Percentiles rank a stretch among this genome's conserved stretches.
phyloP scores from a whole-genome alignment of 805 yeast genomes.

The Saccharomycopsis vini region DNA sequence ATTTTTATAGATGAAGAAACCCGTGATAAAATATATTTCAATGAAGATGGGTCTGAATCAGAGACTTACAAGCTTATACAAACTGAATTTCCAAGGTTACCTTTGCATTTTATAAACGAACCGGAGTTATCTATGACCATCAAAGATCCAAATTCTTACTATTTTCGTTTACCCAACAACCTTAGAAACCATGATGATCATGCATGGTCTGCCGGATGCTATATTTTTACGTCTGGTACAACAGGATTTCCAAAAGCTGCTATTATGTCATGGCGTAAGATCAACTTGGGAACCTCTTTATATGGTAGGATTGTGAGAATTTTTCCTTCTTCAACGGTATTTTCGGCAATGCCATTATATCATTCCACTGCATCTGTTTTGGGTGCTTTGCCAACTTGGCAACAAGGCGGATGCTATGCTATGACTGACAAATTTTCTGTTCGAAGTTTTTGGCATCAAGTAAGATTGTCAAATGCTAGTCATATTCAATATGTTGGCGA shows the following conservation, averaged over 20 bases:
- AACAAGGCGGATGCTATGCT: constrained; percentile 67
- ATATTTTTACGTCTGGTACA: constrained; percentile 89
- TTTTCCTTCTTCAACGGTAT: constrained; percentile 45
- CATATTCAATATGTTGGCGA: constrained; percentile 93
- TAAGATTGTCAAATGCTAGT: constrained; percentile 58
- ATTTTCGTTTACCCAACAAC: constrained; percentile 45
- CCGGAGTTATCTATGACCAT: constrained; percentile 34
- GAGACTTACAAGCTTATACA: constrained; percentile 26
- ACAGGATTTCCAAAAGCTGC: constrained; percentile 94
- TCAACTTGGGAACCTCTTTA: constrained; percentile 56
- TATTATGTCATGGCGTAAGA: constrained; percentile 84
- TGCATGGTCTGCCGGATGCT: constrained; percentile 55
- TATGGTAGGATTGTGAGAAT: constrained; percentile 66
- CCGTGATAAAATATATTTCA: constrained; percentile 33
- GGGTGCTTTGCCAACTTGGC: constrained; percentile 65
- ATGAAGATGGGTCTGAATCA: constrained; percentile 27
- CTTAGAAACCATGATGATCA: constrained; percentile 50
- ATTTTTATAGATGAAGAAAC: constrained; percentile 73
- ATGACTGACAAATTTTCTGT: constrained; percentile 77
- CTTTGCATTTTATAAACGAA: constrained; percentile 46
- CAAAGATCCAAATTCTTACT: constrained; percentile 33
- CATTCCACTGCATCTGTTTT: constrained; percentile 90
- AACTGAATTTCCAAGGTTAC: constrained; percentile 29
- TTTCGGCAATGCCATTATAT: constrained; percentile 91
- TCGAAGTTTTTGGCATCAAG: constrained; percentile 84